phyloP scores from a whole-genome alignment of 2,329 filamentous ascomycete species.

The Phialophora expanda region DNA sequence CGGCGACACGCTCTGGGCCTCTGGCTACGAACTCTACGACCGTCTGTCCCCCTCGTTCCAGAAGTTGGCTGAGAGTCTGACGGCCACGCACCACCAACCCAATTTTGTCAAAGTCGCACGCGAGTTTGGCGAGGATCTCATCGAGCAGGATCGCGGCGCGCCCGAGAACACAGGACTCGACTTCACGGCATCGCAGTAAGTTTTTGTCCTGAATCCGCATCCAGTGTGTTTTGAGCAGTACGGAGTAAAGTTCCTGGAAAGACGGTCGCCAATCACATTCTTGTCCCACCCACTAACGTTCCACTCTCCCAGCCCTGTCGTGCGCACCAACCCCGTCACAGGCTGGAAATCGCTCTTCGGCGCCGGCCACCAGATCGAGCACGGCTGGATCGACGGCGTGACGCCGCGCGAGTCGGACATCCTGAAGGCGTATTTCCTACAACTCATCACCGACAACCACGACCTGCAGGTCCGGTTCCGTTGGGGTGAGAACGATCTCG shows the following conservation, averaged over 20 bases:
- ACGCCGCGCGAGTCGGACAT: conserved; percentile 44
- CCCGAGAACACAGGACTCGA: conserved; percentile 63
- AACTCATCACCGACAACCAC: conserved; percentile 49
- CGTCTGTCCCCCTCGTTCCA: conserved; percentile 59
- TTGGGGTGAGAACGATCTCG: conserved; percentile 54
- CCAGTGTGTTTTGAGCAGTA: conserved; percentile 32
- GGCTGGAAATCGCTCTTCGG: conserved; percentile 63
- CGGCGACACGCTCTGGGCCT: conserved; percentile 68
- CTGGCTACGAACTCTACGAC: conserved; percentile 70
- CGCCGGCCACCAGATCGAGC: conserved; percentile 43
- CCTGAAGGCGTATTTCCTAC: conserved; percentile 44
- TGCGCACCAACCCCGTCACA: conserved; percentile 67
- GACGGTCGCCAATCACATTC: neutral
- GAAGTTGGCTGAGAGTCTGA: conserved; percentile 50
- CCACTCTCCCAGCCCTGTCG: conserved; percentile 54
- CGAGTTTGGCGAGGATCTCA: conserved; percentile 43
- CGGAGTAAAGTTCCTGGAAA: too few relatives aligned
- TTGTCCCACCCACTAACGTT: neutral
- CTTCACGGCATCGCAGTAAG: conserved; percentile 57
- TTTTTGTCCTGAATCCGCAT: conserved; percentile 41
- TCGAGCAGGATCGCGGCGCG: conserved; percentile 51
- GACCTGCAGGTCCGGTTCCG: conserved; percentile 49
- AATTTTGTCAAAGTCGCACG: conserved; percentile 44
- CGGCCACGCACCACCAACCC: conserved; percentile 45
- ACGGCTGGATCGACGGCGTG: conserved; percentile 43